Conservation (phyloP, 768 basidiomycete genomes). For the Agrocybe chaxingu region DNA sequence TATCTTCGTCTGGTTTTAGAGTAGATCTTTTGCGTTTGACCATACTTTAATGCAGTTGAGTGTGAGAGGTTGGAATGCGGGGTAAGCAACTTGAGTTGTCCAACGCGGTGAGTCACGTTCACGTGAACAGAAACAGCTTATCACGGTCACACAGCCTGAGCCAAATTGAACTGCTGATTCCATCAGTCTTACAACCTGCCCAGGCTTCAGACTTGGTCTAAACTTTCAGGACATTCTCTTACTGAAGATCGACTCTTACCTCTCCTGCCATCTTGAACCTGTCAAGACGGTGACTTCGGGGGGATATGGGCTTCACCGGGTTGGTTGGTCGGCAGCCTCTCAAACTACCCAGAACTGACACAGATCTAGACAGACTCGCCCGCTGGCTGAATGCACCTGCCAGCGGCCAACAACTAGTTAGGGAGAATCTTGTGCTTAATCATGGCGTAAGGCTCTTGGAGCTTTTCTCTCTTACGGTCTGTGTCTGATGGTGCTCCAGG, state of each 20-base stretch:
- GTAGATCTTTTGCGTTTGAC: constrained; percentile 40
- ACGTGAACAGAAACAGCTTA: constrained; percentile 4
- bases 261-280: too few relatives aligned
- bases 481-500: constrained; percentile 36
- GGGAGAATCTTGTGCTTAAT: constrained; percentile 65
- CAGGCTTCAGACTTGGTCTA: not conserved
- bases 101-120: constrained; percentile 25
- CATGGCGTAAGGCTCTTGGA: constrained; percentile 49
- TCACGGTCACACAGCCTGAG: not conserved
- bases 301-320: constrained; percentile 63
- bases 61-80: too few relatives aligned
- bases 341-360: constrained; percentile 4
- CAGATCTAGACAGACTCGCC: constrained; percentile 48
- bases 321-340: constrained; percentile 18
- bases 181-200: too few relatives aligned
- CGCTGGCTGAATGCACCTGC: constrained; percentile 84
- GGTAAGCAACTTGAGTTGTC: not conserved
- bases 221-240: not conserved
- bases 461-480: constrained; percentile 5
- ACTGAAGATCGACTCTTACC: not conserved
- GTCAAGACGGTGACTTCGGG: too few relatives aligned
- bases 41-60: constrained; percentile 17
- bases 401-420: constrained; percentile 63
- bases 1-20: constrained; percentile 1
- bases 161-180: not conserved